Percentiles rank a stretch among this genome's conserved stretches.
Conservation (phyloP, 805 yeast species). For the Grigorovia yakushimaensis region DNA sequence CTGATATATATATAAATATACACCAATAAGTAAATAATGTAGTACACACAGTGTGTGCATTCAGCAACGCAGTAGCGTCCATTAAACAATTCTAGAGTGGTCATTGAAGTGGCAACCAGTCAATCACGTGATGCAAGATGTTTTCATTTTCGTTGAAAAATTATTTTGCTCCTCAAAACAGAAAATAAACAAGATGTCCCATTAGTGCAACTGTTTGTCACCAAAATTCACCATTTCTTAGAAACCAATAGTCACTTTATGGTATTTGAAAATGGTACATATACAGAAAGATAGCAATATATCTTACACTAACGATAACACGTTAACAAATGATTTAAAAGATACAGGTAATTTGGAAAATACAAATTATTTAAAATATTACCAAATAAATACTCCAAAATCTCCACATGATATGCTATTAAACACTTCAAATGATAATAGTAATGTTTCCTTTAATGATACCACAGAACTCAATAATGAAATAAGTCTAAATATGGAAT, state of each 20-base stretch:
- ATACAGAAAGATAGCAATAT: neutral
- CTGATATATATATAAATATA: too few relatives aligned
- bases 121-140: neutral
- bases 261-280: neutral
- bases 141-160: neutral
- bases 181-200: neutral
- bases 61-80: too few relatives aligned
- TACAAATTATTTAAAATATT: neutral
- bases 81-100: too few relatives aligned
- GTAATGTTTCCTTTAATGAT: neutral
- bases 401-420: conserved; percentile 31
- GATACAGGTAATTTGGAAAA: neutral
- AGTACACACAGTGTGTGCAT: too few relatives aligned
- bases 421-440: neutral
- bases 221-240: too few relatives aligned
- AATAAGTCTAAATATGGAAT: too few relatives aligned
- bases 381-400: conserved; percentile 36
- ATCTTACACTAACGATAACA: neutral
- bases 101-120: neutral
- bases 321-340: neutral
- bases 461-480: neutral
- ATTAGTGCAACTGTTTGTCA: neutral
- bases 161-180: neutral
- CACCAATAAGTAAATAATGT: too few relatives aligned
- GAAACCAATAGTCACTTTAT: too few relatives aligned